phyloP scores from a whole-genome alignment of 73 alveolate genomes.

The Halteria grandinella region DNA sequence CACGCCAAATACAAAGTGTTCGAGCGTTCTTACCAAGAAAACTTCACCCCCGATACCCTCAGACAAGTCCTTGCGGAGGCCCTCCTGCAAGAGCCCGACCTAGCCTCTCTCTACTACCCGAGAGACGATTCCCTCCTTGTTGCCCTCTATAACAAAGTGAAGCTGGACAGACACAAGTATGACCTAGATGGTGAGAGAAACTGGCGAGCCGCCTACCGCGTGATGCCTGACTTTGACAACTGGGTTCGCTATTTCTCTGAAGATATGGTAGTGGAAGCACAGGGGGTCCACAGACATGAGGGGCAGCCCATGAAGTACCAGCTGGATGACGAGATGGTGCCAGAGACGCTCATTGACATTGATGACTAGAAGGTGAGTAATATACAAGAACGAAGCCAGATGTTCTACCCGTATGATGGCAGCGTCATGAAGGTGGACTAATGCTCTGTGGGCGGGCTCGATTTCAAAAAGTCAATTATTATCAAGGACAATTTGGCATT shows the following conservation, averaged over 20 bases:
- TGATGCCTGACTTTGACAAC: conserved; percentile 83
- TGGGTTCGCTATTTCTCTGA: conserved; percentile 73
- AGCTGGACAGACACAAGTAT: not conserved
- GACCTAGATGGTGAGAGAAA: conserved; percentile 35
- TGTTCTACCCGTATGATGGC: conserved; percentile 56
- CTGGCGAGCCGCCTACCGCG: conserved; percentile 89
- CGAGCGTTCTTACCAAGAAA: conserved; percentile 78
- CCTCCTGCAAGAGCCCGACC: conserved; percentile 77
- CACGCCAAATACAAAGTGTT: conserved; percentile 71
- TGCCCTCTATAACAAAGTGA: conserved; percentile 65
- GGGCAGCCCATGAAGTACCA: conserved; percentile 11
- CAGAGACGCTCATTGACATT: conserved; percentile 53
- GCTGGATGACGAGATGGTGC: conserved; percentile 54
- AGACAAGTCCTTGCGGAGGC: conserved; percentile 74
- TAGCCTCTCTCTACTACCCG: conserved; percentile 69
- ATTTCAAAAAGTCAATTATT: conserved; percentile 16
- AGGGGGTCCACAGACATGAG: not conserved
- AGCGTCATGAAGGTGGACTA: conserved; percentile 46
- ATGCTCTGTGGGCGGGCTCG: conserved; percentile 36
- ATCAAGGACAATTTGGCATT: conserved; percentile 54
- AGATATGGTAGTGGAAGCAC: conserved; percentile 12
- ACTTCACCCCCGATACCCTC: conserved; percentile 62
- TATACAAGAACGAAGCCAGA: conserved; percentile 30
- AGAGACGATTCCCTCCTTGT: conserved; percentile 83
- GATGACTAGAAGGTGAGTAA: conserved; percentile 64